phyloP scores from a whole-genome alignment of 2,329 filamentous ascomycete species.

The Trichoderma sp. region DNA sequence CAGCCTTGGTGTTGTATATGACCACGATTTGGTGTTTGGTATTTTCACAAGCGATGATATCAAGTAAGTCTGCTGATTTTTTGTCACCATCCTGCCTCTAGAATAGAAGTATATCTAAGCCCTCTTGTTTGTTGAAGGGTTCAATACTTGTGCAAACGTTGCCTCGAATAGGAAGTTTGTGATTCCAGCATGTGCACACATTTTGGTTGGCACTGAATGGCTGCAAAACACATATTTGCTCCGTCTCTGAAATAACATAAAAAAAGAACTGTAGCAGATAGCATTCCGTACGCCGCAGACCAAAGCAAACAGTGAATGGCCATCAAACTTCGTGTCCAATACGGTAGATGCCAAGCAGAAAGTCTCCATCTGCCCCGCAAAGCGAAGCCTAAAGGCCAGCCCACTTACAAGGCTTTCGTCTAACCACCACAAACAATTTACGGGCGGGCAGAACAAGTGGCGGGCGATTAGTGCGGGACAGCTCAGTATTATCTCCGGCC shows the following conservation, averaged over 20 bases:
- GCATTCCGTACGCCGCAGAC: background rate
- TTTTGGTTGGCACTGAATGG: background rate
- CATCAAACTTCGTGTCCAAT: background rate
- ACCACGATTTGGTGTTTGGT: background rate
- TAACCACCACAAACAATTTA: conserved; percentile 10
- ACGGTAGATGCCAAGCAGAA: background rate
- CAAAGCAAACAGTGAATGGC: background rate
- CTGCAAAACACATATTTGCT: background rate
- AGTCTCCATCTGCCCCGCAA: conserved; percentile 3
- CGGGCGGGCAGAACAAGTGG: background rate
- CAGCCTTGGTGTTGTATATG: background rate
- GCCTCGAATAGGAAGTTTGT: background rate
- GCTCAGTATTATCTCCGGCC: conserved; percentile 10
- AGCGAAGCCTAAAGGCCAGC: background rate
- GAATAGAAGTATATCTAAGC: background rate
- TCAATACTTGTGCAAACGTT: background rate
- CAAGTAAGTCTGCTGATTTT: background rate
- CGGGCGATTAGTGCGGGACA: conserved; percentile 15
- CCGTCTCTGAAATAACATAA: background rate
- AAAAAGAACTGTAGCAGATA: background rate
- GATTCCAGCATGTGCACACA: background rate
- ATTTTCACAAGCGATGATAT: background rate
- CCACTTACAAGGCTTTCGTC: background rate
- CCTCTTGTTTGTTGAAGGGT: background rate
- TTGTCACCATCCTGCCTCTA: background rate